Evolutionary conservation across 2,329 filamentous ascomycete species (phyloP).

Genomic region (Raffaelea arxii): DNA sequence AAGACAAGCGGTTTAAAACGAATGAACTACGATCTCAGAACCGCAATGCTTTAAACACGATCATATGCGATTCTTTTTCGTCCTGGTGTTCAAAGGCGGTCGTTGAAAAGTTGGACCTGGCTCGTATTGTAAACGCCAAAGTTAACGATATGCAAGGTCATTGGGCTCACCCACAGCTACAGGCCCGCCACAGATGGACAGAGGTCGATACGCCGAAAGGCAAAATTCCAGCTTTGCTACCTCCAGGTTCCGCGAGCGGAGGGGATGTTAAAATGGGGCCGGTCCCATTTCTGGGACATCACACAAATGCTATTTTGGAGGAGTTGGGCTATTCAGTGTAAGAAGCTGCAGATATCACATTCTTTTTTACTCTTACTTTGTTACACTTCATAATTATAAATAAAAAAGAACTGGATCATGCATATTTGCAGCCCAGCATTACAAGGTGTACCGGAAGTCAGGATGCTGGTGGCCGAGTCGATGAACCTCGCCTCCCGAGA

Average conservation of each 20-base stretch:
- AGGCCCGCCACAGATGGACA: background rate
- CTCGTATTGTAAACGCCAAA: background rate
- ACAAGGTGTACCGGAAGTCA: background rate
- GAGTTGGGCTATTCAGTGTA: too few relatives aligned
- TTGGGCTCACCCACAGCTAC: background rate
- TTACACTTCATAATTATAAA: too few relatives aligned
- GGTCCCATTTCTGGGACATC: background rate
- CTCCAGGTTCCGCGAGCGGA: background rate
- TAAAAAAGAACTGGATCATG: too few relatives aligned
- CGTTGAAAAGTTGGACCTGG: background rate
- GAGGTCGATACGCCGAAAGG: background rate
- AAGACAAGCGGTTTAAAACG: background rate
- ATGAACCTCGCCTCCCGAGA: slow-evolving; percentile 9
- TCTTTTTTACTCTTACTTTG: too few relatives aligned
- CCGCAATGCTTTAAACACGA: background rate
- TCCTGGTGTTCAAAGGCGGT: background rate
- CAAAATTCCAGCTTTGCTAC: background rate
- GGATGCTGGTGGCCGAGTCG: background rate
- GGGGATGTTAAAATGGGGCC: background rate
- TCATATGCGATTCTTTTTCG: background rate
- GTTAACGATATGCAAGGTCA: background rate
- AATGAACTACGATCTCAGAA: background rate
- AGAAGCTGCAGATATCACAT: too few relatives aligned
- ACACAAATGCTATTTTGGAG: background rate
- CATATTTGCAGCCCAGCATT: background rate